Base-by-base conservation (phyloP, 805 yeast species). In the Yamadazyma laniorum region DNA sequence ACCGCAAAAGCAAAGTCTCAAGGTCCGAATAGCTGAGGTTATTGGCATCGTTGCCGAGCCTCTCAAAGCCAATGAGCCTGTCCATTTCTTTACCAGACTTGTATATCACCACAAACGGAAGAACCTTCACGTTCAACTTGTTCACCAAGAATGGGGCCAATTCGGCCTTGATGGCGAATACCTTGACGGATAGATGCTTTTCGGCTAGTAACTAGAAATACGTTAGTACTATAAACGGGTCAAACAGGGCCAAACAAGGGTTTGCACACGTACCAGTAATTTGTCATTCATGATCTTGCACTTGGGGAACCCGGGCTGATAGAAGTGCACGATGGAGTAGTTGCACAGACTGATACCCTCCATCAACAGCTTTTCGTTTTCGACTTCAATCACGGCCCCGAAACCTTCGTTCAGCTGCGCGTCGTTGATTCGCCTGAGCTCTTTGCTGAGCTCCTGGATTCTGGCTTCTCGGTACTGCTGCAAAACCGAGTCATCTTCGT, bases 101-200 rank as follows among this genome's bases (percentile, higher is more conserved):
- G 52, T 81, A 87, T 6, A 79, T 65, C 2, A 83, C 58, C 2
- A 86, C 79, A 47, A 80, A 81, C 0, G 96, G 96, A 4, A 87
- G 65, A 8, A 82, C 79, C 53, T 82, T 77, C 34, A 88, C 70
- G 3, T 67, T 63, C 27, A 88, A 67, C 52, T 77, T 79, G 2
- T 77, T 61, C 4, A 79, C 87, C 31, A 88, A 62, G 52, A 87
- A 87, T 3, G 95, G 89, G 1, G 90, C 84, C 26, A 73, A 62
- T 25, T 67, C 74, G 0, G 85, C 95, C 38, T 72, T 66, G 3
- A 84, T 72, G 32, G 74, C 67, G 15, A 73, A 57, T 42, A 83
- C 76, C 40, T 66, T 68, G 1, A 85, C 66, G 2, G 65, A 62
- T 32, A 82, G 52, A 58, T 86, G 85, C 45, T 73, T 76, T 40